Base-by-base conservation (phyloP, 768 basidiomycete species). In the Leucosporidium yakuticum region DNA sequence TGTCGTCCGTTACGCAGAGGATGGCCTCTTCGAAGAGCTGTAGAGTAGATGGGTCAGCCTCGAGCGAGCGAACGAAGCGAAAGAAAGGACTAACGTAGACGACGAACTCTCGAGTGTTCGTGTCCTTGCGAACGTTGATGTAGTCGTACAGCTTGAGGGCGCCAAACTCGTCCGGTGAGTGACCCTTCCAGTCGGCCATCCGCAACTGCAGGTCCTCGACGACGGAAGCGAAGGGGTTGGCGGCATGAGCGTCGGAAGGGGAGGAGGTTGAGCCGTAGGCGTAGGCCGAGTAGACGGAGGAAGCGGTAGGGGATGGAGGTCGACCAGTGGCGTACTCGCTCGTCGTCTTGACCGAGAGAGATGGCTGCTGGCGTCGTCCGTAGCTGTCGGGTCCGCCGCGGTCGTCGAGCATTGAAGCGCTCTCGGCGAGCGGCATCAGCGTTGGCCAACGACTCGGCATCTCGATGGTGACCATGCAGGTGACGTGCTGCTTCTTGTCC, bases 1-100 rank as follows among this genome's bases (percentile, higher is more conserved):
- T 91, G 80, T 99, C 95, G 78, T 98, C 94, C 25, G 89, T 85
- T n/a, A 98, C 92, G 78, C 96, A 99, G 68, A 99, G 92, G 72
- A 99, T 90, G 15, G 96, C 96, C 78, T 97, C 92, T 76, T 88
- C 88, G 85, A 97, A 99, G 32, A 99, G 84, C 80, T 98, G 68
- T 17, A 69, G 50, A 27, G 29, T n/a, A 29, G 21, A n/a, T 31
- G n/a, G 9, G 27, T 69, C 57, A 48, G 63, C 27, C 14, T 39
- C 15, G 21, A 32, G 44, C 19, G 12, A 2, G 19, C n/a, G 23
- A 34, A 15, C 14, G 60, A 2, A 12, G 32, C 32, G 50, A n/a
- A 6, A 25, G 23, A 12, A 36, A 34, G 19, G n/a, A 31, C 62
- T 36, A 12, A 66, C 65, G 32, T 67, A 97, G 68, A 96, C 91